These are phyloP conservation scores for Serpula lacrymans DNA, from an alignment of 768 basidiomycete species.

Conservation along the genomic window DNA sequence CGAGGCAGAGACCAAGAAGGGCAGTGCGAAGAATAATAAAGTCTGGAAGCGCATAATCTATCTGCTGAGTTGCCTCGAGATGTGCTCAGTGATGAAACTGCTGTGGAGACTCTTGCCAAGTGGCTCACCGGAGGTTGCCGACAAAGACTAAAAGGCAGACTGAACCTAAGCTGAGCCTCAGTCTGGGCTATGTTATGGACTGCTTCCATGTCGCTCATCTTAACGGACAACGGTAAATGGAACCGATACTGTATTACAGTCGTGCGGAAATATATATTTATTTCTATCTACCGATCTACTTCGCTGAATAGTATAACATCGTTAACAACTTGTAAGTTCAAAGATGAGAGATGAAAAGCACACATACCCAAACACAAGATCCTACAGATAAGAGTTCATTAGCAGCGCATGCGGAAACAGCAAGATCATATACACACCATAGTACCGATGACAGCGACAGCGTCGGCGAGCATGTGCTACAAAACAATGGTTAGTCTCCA, in stretches of 20 bases:
- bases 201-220: no score
- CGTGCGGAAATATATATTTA: slow-evolving; percentile 21
- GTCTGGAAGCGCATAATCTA: no score
- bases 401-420: slow-evolving; percentile 6
- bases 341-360: slow-evolving; percentile 1
- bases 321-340: background rate
- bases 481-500: slow-evolving; percentile 14
- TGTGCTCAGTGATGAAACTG: no score
- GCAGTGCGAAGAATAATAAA: slow-evolving; percentile 25
- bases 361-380: slow-evolving; percentile 92
- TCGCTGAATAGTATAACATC: slow-evolving; percentile 16
- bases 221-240: no score
- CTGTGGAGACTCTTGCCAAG: no score
- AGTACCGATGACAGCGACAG: slow-evolving; percentile 95
- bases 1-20: slow-evolving; percentile 28
- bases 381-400: slow-evolving; percentile 34
- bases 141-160: no score
- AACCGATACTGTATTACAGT: no score
- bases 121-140: no score
- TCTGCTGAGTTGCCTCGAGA: no score
- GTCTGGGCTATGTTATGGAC: no score
- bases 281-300: slow-evolving; percentile 28
- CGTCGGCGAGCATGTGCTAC: slow-evolving; percentile 89
- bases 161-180: no score
- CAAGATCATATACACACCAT: slow-evolving; percentile 57